Evolutionary conservation across 176 grass and related monocot species (phyloP), one percentile per base, ranked within the genome.

Genomic region (Carex pumila): DNA sequence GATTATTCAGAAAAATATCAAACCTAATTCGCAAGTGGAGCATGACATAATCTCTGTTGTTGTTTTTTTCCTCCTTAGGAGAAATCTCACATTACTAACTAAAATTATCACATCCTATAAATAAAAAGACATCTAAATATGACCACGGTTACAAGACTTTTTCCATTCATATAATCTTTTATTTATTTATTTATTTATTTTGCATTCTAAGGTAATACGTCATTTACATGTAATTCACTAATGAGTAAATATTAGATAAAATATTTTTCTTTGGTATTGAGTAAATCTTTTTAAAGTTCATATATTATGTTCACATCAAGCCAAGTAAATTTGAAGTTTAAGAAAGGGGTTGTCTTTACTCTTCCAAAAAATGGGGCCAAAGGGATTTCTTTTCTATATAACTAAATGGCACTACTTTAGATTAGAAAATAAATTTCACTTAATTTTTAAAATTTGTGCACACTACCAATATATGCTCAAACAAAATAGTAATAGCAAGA

Each of bases 321-420:
- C 32, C 61, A 67, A 82, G 80, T 82, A 52, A 82, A 82, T 52
- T 65, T 66, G n/a, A 82, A 82, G 79, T 50, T 81, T 39, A 81
- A 81, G 59, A 64, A 81, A 81, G 17, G 32, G 32, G 36, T 36
- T 19, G 41, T 79, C 41, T 79, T 79, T 58, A 45, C 18, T 71
- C 39, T 5, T 47, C 39, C 18, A 43, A 45, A 71, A 71, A 21
- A 19, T 3, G 18, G 3, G 18, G 32, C 3, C 65, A 67, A 67
- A 50, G 7, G 15, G 43, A 14, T 12, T 30, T 55, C 2, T 54
- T 55, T 31, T 76, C 18, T 74, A 29, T 14, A 25, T 13, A 25
- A 25, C 14, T 72, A 10, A 11, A 19, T 52, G 71, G 0, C 22
- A 30, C 15, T 31, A 7, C 31, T 74, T 31, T 7, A 70, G 6